A percentile compares a stretch with the other conserved stretches of the same genome.
phyloP scores from a whole-genome alignment of 2,329 filamentous ascomycete genomes.

The Hypoxylon sp. region DNA sequence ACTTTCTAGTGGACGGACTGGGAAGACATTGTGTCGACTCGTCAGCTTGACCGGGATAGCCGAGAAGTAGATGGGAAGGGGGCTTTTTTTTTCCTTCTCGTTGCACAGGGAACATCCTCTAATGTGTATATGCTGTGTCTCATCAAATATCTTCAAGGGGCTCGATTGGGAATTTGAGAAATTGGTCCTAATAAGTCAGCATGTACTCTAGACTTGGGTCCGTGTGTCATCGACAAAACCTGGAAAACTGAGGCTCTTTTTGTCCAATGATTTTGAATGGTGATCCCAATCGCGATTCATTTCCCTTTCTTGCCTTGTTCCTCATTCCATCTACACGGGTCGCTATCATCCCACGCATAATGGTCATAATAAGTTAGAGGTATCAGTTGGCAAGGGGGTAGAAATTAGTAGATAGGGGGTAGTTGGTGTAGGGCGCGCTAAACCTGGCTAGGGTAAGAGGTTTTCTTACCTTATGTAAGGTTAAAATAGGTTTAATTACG shows the following conservation, averaged over 20 bases:
- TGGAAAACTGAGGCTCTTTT: constrained; percentile 5
- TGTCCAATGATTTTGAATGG: constrained; percentile 1
- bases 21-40: background rate
- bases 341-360: constrained; percentile 19
- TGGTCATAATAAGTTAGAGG: no score
- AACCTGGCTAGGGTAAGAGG: no score
- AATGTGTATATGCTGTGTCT: background rate
- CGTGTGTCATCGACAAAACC: background rate
- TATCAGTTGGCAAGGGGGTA: no score
- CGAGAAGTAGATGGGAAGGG: background rate
- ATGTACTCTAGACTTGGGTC: background rate
- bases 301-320: constrained; percentile 12
- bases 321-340: constrained; percentile 7
- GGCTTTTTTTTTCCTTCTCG: background rate
- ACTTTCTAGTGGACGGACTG: background rate
- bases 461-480: no score
- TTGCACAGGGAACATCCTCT: background rate
- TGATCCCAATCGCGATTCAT: constrained; percentile 19
- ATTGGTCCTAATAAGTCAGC: background rate
- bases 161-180: background rate
- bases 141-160: background rate
- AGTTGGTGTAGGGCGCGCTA: no score
- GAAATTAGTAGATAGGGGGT: no score
- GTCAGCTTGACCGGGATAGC: background rate
- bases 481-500: no score